phyloP scores from a whole-genome alignment of 306 rosid species.

The Bauhinia variegata region DNA sequence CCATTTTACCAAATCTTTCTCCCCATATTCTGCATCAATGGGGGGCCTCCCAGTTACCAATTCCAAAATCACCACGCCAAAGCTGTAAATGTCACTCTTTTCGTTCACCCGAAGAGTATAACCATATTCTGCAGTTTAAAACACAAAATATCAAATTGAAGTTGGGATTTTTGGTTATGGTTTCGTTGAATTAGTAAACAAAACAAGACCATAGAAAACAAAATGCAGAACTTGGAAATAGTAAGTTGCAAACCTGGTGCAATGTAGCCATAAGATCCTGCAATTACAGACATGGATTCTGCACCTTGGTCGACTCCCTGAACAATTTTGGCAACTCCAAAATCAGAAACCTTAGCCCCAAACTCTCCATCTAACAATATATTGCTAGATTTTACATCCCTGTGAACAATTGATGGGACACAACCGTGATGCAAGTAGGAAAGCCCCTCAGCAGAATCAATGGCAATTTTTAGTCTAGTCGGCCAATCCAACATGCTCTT shows the following conservation, averaged over 20 bases:
- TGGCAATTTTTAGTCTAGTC: slow-evolving; percentile 62
- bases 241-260: slow-evolving; percentile 64
- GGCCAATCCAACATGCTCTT: slow-evolving; percentile 68
- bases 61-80: slow-evolving; percentile 80
- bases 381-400: slow-evolving; percentile 80
- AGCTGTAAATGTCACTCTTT: slow-evolving; percentile 82
- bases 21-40: slow-evolving; percentile 63
- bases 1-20: slow-evolving; percentile 69
- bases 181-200: background rate
- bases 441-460: slow-evolving; percentile 86
- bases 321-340: slow-evolving; percentile 66
- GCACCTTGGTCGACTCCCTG: slow-evolving; percentile 35
- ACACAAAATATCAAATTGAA: slow-evolving; percentile 5
- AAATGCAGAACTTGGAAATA: background rate
- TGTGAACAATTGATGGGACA: slow-evolving; percentile 75
- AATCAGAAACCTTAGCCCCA: slow-evolving; percentile 82
- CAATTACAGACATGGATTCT: slow-evolving; percentile 62
- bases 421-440: slow-evolving; percentile 84
- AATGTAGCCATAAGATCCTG: slow-evolving; percentile 75
- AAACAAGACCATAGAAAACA: background rate
- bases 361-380: slow-evolving; percentile 73
- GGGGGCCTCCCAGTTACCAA: slow-evolving; percentile 73
- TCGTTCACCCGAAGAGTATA: slow-evolving; percentile 81
- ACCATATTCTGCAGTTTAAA: slow-evolving; percentile 63
- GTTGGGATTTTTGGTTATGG: background rate